Base-by-base conservation (phyloP, 768 basidiomycete species). In the Lactifluus piperatus region DNA sequence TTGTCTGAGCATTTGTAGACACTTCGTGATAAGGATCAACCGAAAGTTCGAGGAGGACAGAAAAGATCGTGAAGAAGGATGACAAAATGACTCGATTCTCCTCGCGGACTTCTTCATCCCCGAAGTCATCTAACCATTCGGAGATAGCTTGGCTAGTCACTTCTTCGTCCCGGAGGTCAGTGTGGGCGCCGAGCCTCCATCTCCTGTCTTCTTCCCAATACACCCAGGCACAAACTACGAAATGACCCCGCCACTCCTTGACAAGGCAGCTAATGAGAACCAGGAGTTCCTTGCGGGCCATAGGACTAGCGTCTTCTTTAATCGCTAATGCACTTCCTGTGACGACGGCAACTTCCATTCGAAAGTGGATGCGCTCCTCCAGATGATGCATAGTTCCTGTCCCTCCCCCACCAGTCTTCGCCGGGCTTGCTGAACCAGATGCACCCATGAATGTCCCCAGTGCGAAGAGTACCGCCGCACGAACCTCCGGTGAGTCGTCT, bases 181-280 rank as follows among this genome's bases (percentile, higher is more conserved):
- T 65, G 16, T 71, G 64, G 37, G 65, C 77, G 64, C 67, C 79
- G 73, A 54, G 13, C 37, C 65, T 69, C 81, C 86, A 84, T 58
- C 78, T 81, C 51, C 85, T 73, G 65, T 95, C 90, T 69, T 94
- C 91, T 68, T 97, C 94, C 84, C 91, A 91, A 69, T 97, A 94
- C 9, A 92, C 75, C 94, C 95, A 98, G 1, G 95, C 94, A 62
- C 95, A 97, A 39, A 94, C 84, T 49, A 95, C 91, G 66, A 98
- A 93, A 75, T 91, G 91, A 7, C 95, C 97, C 56, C 93, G 77
- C 91, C 94, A 97, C 70, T 98, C 95, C 70, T 93, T 89, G 37
- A 94, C 94, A 22, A 98, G 76, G 66, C 90, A 92, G 67, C 91
- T 94, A 56, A 98, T 84, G 39, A 98, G 79, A 39, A 97, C 81